Conservation (phyloP, 2,329 filamentous ascomycete species). For the Phaeosphaeriaceae sp. region DNA sequence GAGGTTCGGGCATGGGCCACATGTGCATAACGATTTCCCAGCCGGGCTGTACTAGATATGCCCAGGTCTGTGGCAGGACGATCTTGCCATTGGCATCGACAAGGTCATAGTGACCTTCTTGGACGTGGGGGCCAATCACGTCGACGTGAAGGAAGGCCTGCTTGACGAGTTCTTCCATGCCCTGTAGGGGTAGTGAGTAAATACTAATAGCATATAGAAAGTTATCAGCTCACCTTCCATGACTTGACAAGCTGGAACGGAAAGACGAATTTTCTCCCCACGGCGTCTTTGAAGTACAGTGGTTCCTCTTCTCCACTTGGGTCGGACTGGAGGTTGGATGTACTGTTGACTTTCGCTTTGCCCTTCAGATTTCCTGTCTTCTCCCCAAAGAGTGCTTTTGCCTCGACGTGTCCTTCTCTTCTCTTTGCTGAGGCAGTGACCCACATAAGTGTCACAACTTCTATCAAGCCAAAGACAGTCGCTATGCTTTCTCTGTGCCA, state of each 20-base stretch:
- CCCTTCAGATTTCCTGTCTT: background rate
- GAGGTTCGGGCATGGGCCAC: conserved; percentile 54
- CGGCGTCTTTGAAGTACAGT: conserved; percentile 40
- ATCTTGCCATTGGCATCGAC: conserved; percentile 57
- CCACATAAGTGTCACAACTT: background rate
- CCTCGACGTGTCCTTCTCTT: background rate
- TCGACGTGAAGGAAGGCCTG: conserved; percentile 59
- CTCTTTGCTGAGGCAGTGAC: background rate
- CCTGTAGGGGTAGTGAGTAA: conserved; percentile 72
- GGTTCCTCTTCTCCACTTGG: conserved; percentile 12
- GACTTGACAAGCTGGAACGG: conserved; percentile 35
- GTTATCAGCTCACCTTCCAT: conserved; percentile 55
- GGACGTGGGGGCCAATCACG: conserved; percentile 53
- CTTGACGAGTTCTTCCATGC: conserved; percentile 57
- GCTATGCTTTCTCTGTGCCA: background rate
- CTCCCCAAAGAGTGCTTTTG: background rate
- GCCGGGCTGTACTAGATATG: conserved; percentile 55
- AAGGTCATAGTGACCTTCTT: conserved; percentile 56
- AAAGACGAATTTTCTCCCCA: conserved; percentile 37
- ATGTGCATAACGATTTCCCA: conserved; percentile 58
- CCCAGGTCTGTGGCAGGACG: conserved; percentile 58
- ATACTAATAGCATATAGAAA: background rate
- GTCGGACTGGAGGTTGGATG: background rate
- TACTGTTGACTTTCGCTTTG: background rate
- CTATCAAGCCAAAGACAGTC: background rate